Base-by-base conservation (phyloP, 2,329 filamentous ascomycete genomes). In the Botrytis galanthina region DNA sequence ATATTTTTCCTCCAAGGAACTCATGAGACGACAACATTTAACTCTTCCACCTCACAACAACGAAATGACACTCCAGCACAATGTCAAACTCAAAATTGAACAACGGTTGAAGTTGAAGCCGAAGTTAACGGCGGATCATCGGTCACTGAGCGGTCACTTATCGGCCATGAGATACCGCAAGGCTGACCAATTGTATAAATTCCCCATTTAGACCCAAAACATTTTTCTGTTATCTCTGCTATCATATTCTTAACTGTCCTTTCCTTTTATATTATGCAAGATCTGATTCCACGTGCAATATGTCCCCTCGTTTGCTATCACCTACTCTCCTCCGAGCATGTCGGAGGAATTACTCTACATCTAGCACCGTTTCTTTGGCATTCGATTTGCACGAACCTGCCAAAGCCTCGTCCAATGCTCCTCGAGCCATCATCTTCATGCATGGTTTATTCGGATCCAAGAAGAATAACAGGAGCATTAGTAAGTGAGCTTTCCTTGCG, bases 381-480 rank as follows among this genome's bases (percentile, higher is more conserved):
- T 94, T 88, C 81, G 91, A 93, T 78, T 84, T 92, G 61, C 90
- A 94, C 80, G 84, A 88, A 78, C 89, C 92, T n/a, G 78, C 84
- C 1, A 85, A 84, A 68, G 81, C 82, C 2, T 81, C 83, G 39
- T 80, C 82, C 72, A 81, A 85, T 79, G 80, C 82, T 74, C 82
- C 84, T 75, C 79, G 84, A 57, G 93, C 95, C 2, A 93, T 98
- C 76, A 83, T 98, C 75, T 92, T 98, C 77, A 89, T 98, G 80
- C 95, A 98, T 81, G 95, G 96, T 1, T 86, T 98, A 18, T 98
- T 98, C 80, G 95, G 95, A 32, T 97, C 93, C 54, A 97, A 97
- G 85, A 94, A 93, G 85, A 98, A 98, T 82, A 97, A 98, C 81
- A 87, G 95, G 82, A 93, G 88, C 80, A 96, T 98, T 76, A 97